phyloP scores from a whole-genome alignment of 768 basidiomycete species.

The Rhizopogon salebrosus region DNA sequence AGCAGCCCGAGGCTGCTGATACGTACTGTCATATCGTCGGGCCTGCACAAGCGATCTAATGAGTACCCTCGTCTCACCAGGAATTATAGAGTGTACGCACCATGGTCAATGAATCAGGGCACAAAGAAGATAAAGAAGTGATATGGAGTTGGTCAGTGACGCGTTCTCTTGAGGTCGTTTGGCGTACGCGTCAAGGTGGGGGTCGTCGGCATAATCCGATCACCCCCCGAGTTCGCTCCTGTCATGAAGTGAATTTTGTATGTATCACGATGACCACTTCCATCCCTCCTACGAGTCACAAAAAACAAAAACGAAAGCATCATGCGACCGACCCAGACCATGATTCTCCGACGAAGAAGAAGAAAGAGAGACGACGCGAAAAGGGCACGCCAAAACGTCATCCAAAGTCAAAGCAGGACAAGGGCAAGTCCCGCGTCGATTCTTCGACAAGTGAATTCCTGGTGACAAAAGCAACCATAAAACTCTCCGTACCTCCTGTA shows the following conservation, averaged over 20 bases:
- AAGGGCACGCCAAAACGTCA: no score
- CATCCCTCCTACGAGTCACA: constrained; percentile 15
- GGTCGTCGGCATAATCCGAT: background rate
- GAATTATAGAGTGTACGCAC: constrained; percentile 25
- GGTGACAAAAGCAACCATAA: constrained; percentile 57
- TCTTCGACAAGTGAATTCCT: constrained; percentile 45
- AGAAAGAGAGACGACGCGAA: constrained; percentile 4
- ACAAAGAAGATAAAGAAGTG: constrained; percentile 6
- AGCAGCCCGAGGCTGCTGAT: constrained; percentile 2
- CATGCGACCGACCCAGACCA: constrained; percentile 16
- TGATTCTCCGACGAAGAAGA: constrained; percentile 32
- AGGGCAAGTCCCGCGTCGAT: constrained; percentile 33
- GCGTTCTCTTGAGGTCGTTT: constrained; percentile 13
- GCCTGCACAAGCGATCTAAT: constrained; percentile 38
- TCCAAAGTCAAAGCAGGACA: constrained; percentile 17
- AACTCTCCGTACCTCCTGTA: constrained; percentile 74
- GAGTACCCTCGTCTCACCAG: background rate
- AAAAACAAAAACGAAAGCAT: constrained; percentile 45
- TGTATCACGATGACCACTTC: constrained; percentile 1
- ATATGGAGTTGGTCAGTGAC: constrained; percentile 13
- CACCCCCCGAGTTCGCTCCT: background rate
- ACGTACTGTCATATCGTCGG: constrained; percentile 92
- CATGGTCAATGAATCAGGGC: constrained; percentile 34
- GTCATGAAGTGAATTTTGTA: background rate
- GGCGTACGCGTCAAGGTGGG: constrained; percentile 17